phyloP scores from a whole-genome alignment of 192 early-diverging fungal species.

The Coemansia sp. region DNA sequence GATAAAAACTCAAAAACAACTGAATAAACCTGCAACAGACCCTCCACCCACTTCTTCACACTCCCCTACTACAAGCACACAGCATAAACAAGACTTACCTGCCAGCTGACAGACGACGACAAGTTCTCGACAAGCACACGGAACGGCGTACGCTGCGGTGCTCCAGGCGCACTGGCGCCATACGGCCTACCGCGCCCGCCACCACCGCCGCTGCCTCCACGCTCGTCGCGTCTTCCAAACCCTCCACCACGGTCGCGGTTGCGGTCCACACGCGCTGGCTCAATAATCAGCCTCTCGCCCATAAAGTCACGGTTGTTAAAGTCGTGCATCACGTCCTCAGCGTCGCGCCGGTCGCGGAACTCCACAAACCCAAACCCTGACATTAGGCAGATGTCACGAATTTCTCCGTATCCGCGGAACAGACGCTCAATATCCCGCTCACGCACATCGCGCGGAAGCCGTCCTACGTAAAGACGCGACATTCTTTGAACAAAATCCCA shows the following conservation, averaged over 20 bases:
- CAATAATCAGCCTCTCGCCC: conserved; percentile 83
- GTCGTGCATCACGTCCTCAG: conserved; percentile 84
- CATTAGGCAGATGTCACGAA: conserved; percentile 79
- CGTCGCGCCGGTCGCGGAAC: conserved; percentile 83
- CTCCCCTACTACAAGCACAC: background rate
- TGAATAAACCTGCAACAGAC: too few species aligned
- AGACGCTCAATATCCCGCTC: conserved; percentile 83
- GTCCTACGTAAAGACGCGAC: conserved; percentile 72
- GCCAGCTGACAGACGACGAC: conserved; percentile 81
- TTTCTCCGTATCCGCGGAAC: conserved; percentile 77
- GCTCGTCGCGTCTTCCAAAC: conserved; percentile 47
- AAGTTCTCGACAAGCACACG: conserved; percentile 80
- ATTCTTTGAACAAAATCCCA: conserved; percentile 9
- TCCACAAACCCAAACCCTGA: conserved; percentile 94
- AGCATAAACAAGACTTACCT: conserved; percentile 47
- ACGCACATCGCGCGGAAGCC: conserved; percentile 79
- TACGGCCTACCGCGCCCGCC: conserved; percentile 16
- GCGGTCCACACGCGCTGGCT: conserved; percentile 72
- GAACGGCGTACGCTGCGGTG: conserved; percentile 60
- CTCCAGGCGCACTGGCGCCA: conserved; percentile 47
- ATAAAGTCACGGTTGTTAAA: conserved; percentile 79
- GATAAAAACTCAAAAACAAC: too few species aligned
- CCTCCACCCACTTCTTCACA: too few species aligned
- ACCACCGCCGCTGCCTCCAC: conserved; percentile 20
- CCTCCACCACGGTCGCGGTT: conserved; percentile 43